These are phyloP conservation scores for Aspergillus oerlinghausenensis DNA, from an alignment of 2,329 filamentous ascomycete species.

Conservation along the genomic window DNA sequence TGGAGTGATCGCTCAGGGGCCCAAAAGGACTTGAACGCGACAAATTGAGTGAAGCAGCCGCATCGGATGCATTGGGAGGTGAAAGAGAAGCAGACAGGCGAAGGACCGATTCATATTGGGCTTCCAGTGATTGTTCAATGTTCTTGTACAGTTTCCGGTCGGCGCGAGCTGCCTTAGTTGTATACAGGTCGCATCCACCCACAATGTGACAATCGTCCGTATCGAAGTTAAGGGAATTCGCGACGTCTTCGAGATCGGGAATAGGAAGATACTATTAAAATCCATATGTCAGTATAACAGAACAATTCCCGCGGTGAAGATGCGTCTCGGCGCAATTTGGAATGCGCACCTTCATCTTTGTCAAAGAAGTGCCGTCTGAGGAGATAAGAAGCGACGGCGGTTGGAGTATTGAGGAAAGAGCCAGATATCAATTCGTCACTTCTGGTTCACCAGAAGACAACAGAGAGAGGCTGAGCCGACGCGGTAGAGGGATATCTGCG, in stretches of 20 bases:
- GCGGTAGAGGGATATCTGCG: neutral
- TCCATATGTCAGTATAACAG: slow-evolving; percentile 11
- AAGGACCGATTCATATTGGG: slow-evolving; percentile 82
- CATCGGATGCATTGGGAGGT: slow-evolving; percentile 69
- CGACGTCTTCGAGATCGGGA: slow-evolving; percentile 85
- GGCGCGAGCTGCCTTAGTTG: slow-evolving; percentile 87
- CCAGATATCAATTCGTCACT: neutral
- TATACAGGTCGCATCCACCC: slow-evolving; percentile 94
- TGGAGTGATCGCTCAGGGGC: slow-evolving; percentile 78
- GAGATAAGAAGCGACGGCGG: neutral
- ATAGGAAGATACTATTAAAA: slow-evolving; percentile 76
- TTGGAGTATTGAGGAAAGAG: neutral
- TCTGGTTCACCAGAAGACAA: neutral
- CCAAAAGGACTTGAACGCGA: slow-evolving; percentile 89
- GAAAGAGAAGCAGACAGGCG: slow-evolving; percentile 83
- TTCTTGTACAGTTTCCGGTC: slow-evolving; percentile 98
- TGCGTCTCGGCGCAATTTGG: neutral
- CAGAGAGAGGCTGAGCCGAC: neutral
- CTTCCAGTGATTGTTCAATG: slow-evolving; percentile 86
- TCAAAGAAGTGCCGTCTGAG: neutral
- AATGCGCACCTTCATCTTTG: slow-evolving; percentile 18
- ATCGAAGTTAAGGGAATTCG: slow-evolving; percentile 90
- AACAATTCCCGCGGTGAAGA: neutral
- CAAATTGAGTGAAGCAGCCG: slow-evolving; percentile 64
- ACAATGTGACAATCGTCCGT: slow-evolving; percentile 88